Conservation (phyloP, 345 rosid genomes). For the Microcos paniculata region DNA sequence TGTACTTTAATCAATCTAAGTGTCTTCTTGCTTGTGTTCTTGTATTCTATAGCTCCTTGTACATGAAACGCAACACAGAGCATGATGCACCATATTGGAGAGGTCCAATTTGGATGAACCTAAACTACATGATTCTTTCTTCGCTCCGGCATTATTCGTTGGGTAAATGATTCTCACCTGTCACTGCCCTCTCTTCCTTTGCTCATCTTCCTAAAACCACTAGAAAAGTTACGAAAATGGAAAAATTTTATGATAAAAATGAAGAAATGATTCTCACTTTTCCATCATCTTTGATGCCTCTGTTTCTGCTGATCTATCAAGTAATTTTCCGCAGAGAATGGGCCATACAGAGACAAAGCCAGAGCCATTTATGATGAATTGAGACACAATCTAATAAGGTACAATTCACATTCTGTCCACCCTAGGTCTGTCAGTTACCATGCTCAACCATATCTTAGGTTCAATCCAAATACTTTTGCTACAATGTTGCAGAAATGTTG, state of each 20-base stretch:
- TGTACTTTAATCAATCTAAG: neutral
- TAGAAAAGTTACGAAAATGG: neutral
- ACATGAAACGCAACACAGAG: constrained; percentile 89
- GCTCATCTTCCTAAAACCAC: neutral
- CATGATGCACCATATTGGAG: constrained; percentile 97
- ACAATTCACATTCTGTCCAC: neutral
- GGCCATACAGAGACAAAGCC: constrained; percentile 69
- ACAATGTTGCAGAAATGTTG: constrained; percentile 62
- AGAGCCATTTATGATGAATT: constrained; percentile 57
- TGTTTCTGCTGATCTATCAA: neutral
- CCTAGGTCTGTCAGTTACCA: neutral
- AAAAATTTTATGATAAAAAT: neutral
- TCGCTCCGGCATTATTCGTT: constrained; percentile 73
- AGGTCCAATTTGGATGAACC: constrained; percentile 92
- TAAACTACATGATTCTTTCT: constrained; percentile 88
- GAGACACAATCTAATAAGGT: constrained; percentile 77
- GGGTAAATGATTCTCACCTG: constrained; percentile 37
- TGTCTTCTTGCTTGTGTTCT: neutral
- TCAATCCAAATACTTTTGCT: constrained; percentile 5
- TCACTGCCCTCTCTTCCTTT: neutral
- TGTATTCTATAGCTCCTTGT: constrained; percentile 54
- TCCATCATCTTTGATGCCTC: neutral
- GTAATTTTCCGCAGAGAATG: constrained; percentile 53
- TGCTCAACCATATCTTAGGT: neutral
- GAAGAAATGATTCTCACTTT: neutral